Evolutionary conservation across 768 basidiomycete genomes (phyloP), one percentile per base, ranked within the genome.

Genomic region (Naganishia vishniacii): DNA sequence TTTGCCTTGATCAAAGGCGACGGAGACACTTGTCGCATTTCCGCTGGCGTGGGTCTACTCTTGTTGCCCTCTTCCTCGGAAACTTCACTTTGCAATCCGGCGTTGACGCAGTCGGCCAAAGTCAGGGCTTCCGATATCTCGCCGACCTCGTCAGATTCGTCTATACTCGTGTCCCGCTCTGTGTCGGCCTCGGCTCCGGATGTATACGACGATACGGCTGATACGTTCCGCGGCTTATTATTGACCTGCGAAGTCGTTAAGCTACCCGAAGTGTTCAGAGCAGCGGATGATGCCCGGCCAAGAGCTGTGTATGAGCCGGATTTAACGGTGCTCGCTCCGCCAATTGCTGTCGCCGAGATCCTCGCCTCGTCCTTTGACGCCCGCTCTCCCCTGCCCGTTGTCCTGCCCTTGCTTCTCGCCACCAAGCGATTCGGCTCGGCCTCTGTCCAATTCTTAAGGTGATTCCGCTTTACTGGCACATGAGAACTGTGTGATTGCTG

Each of bases 361-460:
- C 37, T 56, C 53, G 53, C 37, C 16, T 56, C 53, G 15, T 56
- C 53, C 26, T 56, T 56, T 13, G 20, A 9, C 4, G 37, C 16
- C 26, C 23, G n/a, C 9, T 56, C 34, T 13, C 20, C 37, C 4
- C 34, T 29, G 20, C 23, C 23, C 32, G 20, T 13, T 1, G 53
- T 18, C 13, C 53, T 34, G 4, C n/a, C 53, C 37, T 56, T 56
- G 37, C 34, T 37, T 13, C 53, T 37, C 53, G 53, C 53, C 34
- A 56, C 53, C 20, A 56, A 29, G 8, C 53, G 53, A 56, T 56
- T 56, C 34, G 53, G 53, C 25, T 56, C 53, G 13, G 53, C 53
- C 13, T 56, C 53, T 9, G 53, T 56, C 53, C 53, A 56, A 16
- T 56, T 56, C 23, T 56, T 56, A 32, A 56, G 26, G 40, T 56